A percentile compares a stretch with the other conserved stretches of the same genome.
phyloP scores from a whole-genome alignment of 2,329 filamentous ascomycete species.

The Clonostachys chloroleuca region DNA sequence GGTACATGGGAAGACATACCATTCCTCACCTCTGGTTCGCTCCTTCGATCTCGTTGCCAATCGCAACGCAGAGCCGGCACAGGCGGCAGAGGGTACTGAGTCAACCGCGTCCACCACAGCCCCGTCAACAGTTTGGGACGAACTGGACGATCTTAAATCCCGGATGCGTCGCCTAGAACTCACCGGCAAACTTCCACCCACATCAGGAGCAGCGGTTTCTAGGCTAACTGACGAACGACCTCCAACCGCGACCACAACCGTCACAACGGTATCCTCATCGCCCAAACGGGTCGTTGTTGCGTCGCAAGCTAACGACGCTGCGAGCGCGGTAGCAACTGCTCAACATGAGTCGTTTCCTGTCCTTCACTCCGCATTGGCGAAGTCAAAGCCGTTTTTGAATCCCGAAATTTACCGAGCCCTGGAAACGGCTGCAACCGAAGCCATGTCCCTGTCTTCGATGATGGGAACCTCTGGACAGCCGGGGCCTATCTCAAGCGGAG shows the following conservation, averaged over 20 bases:
- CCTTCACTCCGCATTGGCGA: conserved; percentile 74
- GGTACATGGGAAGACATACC: conserved; percentile 33
- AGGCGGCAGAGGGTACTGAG: conserved; percentile 65
- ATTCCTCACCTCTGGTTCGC: conserved; percentile 55
- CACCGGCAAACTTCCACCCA: conserved; percentile 80
- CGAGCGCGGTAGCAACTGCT: conserved; percentile 26
- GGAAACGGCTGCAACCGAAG: conserved; percentile 78
- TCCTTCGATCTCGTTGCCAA: conserved; percentile 24
- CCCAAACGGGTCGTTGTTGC: conserved; percentile 59
- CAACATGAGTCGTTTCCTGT: conserved; percentile 64
- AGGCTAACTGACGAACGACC: conserved; percentile 76
- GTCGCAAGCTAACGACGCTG: conserved; percentile 22
- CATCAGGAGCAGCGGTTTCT: conserved; percentile 75
- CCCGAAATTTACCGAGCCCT: conserved; percentile 73
- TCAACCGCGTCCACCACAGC: conserved; percentile 86
- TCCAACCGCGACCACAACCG: conserved; percentile 83
- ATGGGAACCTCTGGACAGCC: conserved; percentile 69
- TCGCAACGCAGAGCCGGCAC: conserved; percentile 18
- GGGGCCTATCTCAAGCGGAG: conserved; percentile 62
- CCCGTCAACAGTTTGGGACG: conserved; percentile 95
- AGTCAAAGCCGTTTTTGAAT: conserved; percentile 67
- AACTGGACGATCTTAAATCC: conserved; percentile 91
- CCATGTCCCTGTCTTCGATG: conserved; percentile 72
- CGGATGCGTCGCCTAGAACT: conserved; percentile 86
- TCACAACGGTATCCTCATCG: conserved; percentile 86